Percentiles rank a stretch among this genome's conserved stretches.
These are phyloP conservation scores for Penicillium frequentans DNA, from an alignment of 2,329 filamentous ascomycete genomes.

Conservation along the genomic window DNA sequence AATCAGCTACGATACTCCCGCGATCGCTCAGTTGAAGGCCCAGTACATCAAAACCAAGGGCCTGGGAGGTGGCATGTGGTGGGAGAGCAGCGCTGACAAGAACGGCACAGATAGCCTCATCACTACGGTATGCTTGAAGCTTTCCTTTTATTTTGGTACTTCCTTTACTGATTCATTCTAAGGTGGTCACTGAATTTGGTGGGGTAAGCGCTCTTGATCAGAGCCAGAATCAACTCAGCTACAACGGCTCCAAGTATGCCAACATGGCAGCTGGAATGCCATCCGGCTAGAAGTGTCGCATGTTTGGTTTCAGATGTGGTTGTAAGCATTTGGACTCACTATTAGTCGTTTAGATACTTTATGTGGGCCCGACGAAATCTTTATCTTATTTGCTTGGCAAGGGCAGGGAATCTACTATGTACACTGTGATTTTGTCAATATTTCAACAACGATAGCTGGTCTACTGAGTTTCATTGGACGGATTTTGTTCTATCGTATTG, in stretches of 20 bases:
- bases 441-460: neutral
- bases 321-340: neutral
- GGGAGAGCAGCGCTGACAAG: conserved; percentile 82
- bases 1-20: conserved; percentile 73
- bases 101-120: conserved; percentile 66
- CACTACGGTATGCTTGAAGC: conserved; percentile 41
- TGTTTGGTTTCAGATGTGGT: neutral
- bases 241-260: neutral
- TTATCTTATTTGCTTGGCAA: neutral
- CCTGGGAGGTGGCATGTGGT: conserved; percentile 95
- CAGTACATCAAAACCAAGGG: conserved; percentile 65
- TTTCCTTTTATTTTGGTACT: neutral
- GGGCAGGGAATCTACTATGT: neutral
- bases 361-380: no score
- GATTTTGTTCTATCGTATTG: no score
- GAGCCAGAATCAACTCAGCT: neutral
- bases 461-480: neutral
- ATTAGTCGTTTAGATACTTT: neutral
- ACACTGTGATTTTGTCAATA: neutral
- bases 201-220: neutral
- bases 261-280: neutral
- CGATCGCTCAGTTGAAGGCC: conserved; percentile 68
- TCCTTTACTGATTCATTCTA: neutral
- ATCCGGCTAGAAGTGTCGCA: neutral
- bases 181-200: neutral